Percentiles rank a stretch among this genome's conserved stretches.
phyloP scores from a whole-genome alignment of 805 yeast genomes.

The Yamadazyma akitaensis region DNA sequence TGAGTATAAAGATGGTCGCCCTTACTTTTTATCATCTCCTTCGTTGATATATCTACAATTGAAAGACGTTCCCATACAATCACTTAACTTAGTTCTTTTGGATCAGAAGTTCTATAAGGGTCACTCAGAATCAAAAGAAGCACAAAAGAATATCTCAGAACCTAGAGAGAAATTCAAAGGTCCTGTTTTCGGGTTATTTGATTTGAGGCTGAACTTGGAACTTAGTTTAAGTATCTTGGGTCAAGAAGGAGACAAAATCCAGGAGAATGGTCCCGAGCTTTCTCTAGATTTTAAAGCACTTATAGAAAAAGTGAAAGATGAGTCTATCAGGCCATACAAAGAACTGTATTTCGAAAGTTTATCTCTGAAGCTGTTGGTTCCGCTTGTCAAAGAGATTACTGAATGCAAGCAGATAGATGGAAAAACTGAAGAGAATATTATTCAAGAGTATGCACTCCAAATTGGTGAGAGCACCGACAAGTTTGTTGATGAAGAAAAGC shows the following conservation, averaged over 20 bases:
- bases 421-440: constrained; percentile 6
- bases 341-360: constrained; percentile 4
- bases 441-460: constrained; percentile 29
- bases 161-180: neutral
- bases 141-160: neutral
- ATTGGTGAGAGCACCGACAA: constrained; percentile 21
- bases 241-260: neutral
- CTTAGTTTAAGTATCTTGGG: constrained; percentile 8
- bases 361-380: constrained; percentile 1
- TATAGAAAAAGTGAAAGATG: neutral
- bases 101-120: constrained; percentile 3
- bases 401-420: neutral
- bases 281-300: constrained; percentile 4
- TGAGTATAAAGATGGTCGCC: constrained; percentile 24
- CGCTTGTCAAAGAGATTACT: constrained; percentile 8
- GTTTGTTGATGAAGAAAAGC: neutral
- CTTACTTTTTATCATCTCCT: constrained; percentile 22
- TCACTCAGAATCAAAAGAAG: neutral
- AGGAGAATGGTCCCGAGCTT: neutral
- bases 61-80: constrained; percentile 11
- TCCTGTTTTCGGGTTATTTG: constrained; percentile 9
- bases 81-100: constrained; percentile 3
- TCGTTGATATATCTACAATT: constrained; percentile 10
- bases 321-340: constrained; percentile 1
- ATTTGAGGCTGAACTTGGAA: constrained; percentile 8